Evolutionary conservation across 1,284 basidiomycete species (phyloP), one percentile per base, ranked within the genome.

Genomic region (Ganoderma sinense): DNA sequence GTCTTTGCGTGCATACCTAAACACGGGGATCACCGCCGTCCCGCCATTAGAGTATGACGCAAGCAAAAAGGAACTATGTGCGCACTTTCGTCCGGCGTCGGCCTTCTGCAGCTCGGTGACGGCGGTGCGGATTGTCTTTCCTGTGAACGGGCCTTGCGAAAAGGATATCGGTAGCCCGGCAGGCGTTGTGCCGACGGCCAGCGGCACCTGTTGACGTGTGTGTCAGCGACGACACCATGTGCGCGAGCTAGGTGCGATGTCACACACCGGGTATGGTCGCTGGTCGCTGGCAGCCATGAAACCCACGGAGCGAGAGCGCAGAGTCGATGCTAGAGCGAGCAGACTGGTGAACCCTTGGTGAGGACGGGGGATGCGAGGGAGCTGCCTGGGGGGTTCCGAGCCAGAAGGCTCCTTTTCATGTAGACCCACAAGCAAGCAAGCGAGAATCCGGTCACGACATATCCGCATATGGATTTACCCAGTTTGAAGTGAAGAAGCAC

Each of bases 1-100:
- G 71, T 84, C 83, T 36, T 82, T 80, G 63, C 79, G 79, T 0
- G 69, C 73, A 43, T 82, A 84, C 70, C 83, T 84, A 62, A 10
- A 16, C 20, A 4, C 13, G n/a, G 16, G 16, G 3, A 36, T 33
- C 16, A 23, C 33, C 56, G 20, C 53, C 53, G 26, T 2, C 18
- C 20, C 33, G 36, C 33, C 7, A 8, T 20, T 14, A 59, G n/a
- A 11, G 33, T 10, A 39, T 8, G 23, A 33, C 20, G 26, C n/a
- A 16, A 36, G 48, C 26, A 55, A 41, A 40, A 3, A 36, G 26
- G 33, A n/a, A 33, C 16, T 62, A 62, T 11, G 11, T 39, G 36
- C 66, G 53, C 39, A 75, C 74, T 71, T 75, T 36, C 74, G 68
- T 23, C 74, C 74, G 8, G 66, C 40, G 60, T 73, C 69, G 4